Conservation (phyloP, 2,329 filamentous ascomycete species). For the Lasiodiplodia theobromae region DNA sequence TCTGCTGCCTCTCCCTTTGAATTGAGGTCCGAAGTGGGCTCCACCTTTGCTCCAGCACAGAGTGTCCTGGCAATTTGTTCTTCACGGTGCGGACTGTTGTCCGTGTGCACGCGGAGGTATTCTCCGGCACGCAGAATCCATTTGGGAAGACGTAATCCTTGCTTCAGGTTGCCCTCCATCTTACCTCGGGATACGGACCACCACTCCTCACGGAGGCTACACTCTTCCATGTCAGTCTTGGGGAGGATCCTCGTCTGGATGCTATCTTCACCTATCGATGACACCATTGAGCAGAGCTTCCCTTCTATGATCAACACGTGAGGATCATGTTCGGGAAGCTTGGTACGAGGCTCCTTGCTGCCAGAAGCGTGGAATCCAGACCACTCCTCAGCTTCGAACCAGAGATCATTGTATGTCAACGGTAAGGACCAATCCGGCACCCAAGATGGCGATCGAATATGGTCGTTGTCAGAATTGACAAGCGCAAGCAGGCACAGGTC, state of each 20-base stretch:
- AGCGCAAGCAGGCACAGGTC: neutral
- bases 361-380: neutral
- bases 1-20: too few relatives aligned
- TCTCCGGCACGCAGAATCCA: neutral
- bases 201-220: neutral
- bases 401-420: neutral
- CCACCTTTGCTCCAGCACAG: neutral
- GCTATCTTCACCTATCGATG: neutral
- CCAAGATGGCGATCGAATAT: neutral
- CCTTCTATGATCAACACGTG: neutral
- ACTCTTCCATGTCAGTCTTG: neutral
- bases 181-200: neutral
- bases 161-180: neutral
- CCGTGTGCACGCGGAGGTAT: neutral
- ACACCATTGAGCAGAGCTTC: neutral
- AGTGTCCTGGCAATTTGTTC: neutral
- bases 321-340: neutral
- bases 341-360: neutral
- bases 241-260: neutral
- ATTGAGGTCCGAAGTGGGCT: neutral
- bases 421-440: neutral
- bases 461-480: neutral
- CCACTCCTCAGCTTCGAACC: neutral
- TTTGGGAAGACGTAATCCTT: neutral
- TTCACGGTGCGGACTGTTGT: neutral